Evolutionary conservation across 1,284 basidiomycete species (phyloP).

Genomic region (Leccinum variabile): DNA sequence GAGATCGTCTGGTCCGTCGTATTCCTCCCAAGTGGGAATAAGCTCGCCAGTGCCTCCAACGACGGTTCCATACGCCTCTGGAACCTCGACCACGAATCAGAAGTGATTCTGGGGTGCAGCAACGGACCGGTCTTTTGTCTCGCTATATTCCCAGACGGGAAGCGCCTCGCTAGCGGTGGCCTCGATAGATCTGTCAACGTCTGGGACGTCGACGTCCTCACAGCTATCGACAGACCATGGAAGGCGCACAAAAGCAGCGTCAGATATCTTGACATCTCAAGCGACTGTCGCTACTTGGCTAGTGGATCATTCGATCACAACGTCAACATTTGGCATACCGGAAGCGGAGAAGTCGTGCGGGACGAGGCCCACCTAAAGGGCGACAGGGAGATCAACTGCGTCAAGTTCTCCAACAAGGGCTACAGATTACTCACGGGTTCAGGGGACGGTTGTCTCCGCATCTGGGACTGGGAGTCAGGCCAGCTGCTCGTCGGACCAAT

Average conservation of each 20-base stretch:
- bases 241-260: constrained; percentile 28
- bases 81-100: constrained; percentile 29
- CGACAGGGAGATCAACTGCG: constrained; percentile 32
- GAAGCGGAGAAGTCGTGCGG: constrained; percentile 27
- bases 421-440: constrained; percentile 32
- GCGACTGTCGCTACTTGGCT: constrained; percentile 30
- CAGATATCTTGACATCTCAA: constrained; percentile 32
- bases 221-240: constrained; percentile 24
- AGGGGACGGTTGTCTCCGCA: constrained; percentile 30
- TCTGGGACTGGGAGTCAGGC: constrained; percentile 32
- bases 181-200: constrained; percentile 33
- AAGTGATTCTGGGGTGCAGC: constrained; percentile 28
- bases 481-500: constrained; percentile 28
- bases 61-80: constrained; percentile 34
- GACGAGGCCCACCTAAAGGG: constrained; percentile 26
- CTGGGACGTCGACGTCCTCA: constrained; percentile 29
- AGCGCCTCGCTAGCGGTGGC: constrained; percentile 30
- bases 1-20: constrained; percentile 33
- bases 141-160: constrained; percentile 32
- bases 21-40: constrained; percentile 29
- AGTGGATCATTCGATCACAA: constrained; percentile 37
- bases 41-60: constrained; percentile 32
- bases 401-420: constrained; percentile 29
- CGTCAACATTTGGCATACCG: constrained; percentile 32
- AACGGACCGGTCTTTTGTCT: constrained; percentile 29